A percentile compares a stretch with the other conserved stretches of the same genome.
phyloP scores from a whole-genome alignment of 768 basidiomycete genomes.

The Tricholoma bakamatsutake region DNA sequence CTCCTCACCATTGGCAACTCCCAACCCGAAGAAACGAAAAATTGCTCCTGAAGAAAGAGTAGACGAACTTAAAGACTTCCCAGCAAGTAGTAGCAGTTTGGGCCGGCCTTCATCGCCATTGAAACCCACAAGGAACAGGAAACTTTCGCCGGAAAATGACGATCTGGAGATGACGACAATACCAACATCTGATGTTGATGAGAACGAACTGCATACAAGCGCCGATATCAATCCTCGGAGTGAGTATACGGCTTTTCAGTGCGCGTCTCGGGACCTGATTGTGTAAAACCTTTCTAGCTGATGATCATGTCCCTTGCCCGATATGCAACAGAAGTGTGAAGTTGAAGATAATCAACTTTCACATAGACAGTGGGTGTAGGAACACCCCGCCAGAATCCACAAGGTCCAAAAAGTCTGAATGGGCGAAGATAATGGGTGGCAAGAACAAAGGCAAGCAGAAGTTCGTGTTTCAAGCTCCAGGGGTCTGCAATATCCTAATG shows the following conservation, averaged over 20 bases:
- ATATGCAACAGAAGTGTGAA: conserved; percentile 46
- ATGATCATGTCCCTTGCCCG: conserved; percentile 50
- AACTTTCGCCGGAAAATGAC: conserved; percentile 3
- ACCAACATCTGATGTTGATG: conserved; percentile 32
- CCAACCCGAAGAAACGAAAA: conserved; percentile 13
- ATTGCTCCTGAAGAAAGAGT: background rate
- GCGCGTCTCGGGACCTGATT: background rate
- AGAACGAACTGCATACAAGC: conserved; percentile 21
- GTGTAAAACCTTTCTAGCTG: conserved; percentile 22
- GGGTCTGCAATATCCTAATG: background rate
- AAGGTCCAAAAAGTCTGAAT: conserved; percentile 28
- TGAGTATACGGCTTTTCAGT: background rate
- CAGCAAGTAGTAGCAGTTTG: conserved; percentile 5
- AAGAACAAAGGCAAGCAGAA: conserved; percentile 38
- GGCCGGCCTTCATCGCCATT: conserved; percentile 15
- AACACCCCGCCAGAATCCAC: conserved; percentile 21
- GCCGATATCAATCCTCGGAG: background rate
- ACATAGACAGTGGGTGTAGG: conserved; percentile 61
- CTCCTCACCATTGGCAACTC: conserved; percentile 3
- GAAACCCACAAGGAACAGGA: conserved; percentile 14
- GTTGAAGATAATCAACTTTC: conserved; percentile 48
- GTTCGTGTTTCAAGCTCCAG: conserved; percentile 8
- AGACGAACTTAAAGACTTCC: background rate
- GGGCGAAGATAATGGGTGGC: conserved; percentile 40
- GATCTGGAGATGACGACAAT: conserved; percentile 12